Conservation (phyloP, 768 basidiomycete genomes). For the Amanita inopinata region DNA sequence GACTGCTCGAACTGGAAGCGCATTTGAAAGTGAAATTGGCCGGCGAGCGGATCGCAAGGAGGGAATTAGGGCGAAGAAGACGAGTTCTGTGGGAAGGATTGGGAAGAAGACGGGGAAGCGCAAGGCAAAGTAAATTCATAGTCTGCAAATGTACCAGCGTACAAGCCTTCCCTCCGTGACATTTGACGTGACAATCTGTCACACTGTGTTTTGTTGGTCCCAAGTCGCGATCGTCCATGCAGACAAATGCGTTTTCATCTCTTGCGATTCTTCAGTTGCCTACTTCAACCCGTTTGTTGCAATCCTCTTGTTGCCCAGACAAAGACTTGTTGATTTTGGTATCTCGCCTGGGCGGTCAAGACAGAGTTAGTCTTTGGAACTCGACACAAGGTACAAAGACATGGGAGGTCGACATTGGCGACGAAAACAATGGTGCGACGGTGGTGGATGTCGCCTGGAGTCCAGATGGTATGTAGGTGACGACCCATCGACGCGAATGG, state of each 20-base stretch:
- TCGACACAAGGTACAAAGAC: slow-evolving; percentile 63
- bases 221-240: slow-evolving; percentile 19
- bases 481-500: slow-evolving; percentile 1
- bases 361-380: slow-evolving; percentile 72
- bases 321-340: slow-evolving; percentile 70
- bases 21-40: slow-evolving; percentile 56
- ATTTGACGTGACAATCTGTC: background rate
- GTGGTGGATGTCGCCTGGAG: slow-evolving; percentile 68
- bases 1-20: slow-evolving; percentile 16
- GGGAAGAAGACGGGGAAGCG: slow-evolving; percentile 4
- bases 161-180: slow-evolving; percentile 2
- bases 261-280: slow-evolving; percentile 51
- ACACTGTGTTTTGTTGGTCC: background rate
- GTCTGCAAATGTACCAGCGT: background rate
- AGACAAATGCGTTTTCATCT: slow-evolving; percentile 40
- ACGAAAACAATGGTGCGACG: slow-evolving; percentile 34
- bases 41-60: slow-evolving; percentile 34
- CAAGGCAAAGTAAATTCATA: slow-evolving; percentile 5
- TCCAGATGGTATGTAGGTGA: slow-evolving; percentile 55
- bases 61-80: slow-evolving; percentile 54
- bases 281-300: slow-evolving; percentile 44
- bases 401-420: slow-evolving; percentile 70
- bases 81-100: background rate
- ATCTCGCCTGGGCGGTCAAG: slow-evolving; percentile 55
- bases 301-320: slow-evolving; percentile 73